Base-by-base conservation (phyloP, 495 filamentous ascomycete genomes). In the Parachaetomium inaequale region DNA sequence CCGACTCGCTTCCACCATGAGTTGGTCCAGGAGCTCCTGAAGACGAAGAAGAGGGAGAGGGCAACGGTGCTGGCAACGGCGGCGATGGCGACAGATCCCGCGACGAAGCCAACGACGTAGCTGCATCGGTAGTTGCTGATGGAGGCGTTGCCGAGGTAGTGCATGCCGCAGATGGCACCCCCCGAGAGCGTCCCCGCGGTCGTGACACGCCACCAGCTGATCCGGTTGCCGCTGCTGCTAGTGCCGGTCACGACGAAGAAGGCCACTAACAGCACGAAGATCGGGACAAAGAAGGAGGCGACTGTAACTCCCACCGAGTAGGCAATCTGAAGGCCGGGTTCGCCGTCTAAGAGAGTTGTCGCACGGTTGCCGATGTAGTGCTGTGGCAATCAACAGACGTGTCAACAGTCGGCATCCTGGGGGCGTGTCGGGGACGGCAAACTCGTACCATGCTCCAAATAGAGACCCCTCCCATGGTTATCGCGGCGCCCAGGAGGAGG, bases 341-440 rank as follows among this genome's bases (percentile, higher is more conserved):
- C 74, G 43, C 87, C 88, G 55, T 85, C 55, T 31, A 79, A 85
- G 23, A 96, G 81, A 17, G 84, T 74, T 38, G 92, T 88, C 5
- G 92, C 91, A 21, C 88, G 82, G 64, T 95, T 94, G 29, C 90
- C 91, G 63, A 96, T 87, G 66, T 86, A 96, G 69, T 95, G 92
- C 79, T 79, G 40, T 2, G 23, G 54, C 21, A 21, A 2, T 7
- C 54, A 34, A 46, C 21, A 57, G 45, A 28, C 45, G n/a, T 28
- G 58, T 55, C 38, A 63, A 43, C 50, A n/a, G 29, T 26, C 32
- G 7, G 7, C 11, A n/a, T 25, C 12, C 7, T 5, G 5, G 32
- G 19, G 14, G 40, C 0, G n/a, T 4, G 19, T 6, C 15, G 28
- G 29, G 8, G 17, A 3, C 14, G 26, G 1, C 8, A 17, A 49